Evolutionary conservation across 768 basidiomycete genomes (phyloP).

Genomic region (Hypholoma fasciculare): DNA sequence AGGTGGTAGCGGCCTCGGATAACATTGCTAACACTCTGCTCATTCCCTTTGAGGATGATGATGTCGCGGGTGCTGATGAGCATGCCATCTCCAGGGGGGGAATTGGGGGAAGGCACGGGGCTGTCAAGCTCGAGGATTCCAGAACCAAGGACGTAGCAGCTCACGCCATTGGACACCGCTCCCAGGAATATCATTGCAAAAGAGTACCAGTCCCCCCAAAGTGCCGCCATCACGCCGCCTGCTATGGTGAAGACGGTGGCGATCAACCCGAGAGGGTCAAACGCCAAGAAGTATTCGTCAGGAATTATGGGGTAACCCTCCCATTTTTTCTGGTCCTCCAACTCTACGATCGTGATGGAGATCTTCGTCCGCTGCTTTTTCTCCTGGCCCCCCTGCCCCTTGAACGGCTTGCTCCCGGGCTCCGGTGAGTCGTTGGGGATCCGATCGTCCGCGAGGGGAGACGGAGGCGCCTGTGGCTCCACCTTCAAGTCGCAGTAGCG

Average conservation of each 20-base stretch:
- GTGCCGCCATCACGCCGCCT: constrained; percentile 8
- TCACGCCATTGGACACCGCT: constrained; percentile 14
- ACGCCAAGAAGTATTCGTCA: constrained; percentile 4
- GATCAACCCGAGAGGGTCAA: constrained; percentile 9
- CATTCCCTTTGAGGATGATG: constrained; percentile 15
- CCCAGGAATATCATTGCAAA: constrained; percentile 17
- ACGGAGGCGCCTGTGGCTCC: not conserved
- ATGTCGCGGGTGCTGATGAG: constrained; percentile 7
- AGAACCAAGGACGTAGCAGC: constrained; percentile 16
- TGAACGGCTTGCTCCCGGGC: not conserved
- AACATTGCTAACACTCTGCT: constrained; percentile 13
- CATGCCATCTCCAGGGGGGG: constrained; percentile 18
- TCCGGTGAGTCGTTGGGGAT: not conserved
- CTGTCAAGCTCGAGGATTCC: constrained; percentile 10
- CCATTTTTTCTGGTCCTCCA: constrained; percentile 8
- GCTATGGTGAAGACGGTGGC: constrained; percentile 10
- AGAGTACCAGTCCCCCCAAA: constrained; percentile 18
- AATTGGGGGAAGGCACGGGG: constrained; percentile 12
- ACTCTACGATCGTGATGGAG: constrained; percentile 11
- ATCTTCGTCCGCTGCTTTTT: not conserved
- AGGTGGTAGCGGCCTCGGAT: constrained; percentile 14
- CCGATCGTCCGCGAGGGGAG: not conserved
- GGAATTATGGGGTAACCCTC: constrained; percentile 7
- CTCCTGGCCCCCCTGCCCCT: not conserved
- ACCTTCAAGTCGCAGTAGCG: constrained; percentile 8